Percentiles rank a stretch among this genome's conserved stretches.
Evolutionary conservation across 2,329 filamentous ascomycete species (phyloP).

Genomic region (Zymoseptoria ardabiliae): DNA sequence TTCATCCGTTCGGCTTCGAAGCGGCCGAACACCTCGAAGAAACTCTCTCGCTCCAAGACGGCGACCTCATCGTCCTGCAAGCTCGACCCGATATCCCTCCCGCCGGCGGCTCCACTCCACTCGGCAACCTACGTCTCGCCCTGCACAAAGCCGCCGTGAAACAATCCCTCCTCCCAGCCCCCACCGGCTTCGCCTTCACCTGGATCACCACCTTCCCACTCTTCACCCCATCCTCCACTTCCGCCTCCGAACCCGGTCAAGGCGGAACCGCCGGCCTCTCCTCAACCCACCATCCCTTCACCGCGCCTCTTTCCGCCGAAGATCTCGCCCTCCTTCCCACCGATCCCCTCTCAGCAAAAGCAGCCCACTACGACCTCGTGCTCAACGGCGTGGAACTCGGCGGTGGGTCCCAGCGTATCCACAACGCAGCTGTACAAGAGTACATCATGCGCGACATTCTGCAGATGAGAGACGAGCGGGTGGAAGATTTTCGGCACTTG

Average conservation of each 20-base stretch:
- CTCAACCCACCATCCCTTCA: conserved; percentile 93
- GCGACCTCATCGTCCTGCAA: conserved; percentile 75
- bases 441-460: conserved; percentile 79
- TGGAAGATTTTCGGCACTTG: conserved; percentile 79
- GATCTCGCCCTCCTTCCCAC: conserved; percentile 70
- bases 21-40: conserved; percentile 53
- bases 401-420: conserved; percentile 87
- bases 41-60: conserved; percentile 51
- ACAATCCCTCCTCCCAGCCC: conserved; percentile 48
- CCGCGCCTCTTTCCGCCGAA: conserved; percentile 63
- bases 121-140: conserved; percentile 66
- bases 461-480: conserved; percentile 62
- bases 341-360: conserved; percentile 64
- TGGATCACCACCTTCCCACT: conserved; percentile 92
- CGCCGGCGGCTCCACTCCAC: conserved; percentile 61
- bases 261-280: conserved; percentile 72
- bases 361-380: conserved; percentile 92
- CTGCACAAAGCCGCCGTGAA: conserved; percentile 63
- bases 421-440: conserved; percentile 73
- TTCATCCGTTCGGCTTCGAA: conserved; percentile 71
- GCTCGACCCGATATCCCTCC: conserved; percentile 61
- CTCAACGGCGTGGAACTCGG: conserved; percentile 93
- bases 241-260: conserved; percentile 64
- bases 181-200: conserved; percentile 56
- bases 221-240: conserved; percentile 59